Base-by-base conservation (phyloP, 371 early-diverging fungal species). In the Lichtheimia corymbifera region DNA sequence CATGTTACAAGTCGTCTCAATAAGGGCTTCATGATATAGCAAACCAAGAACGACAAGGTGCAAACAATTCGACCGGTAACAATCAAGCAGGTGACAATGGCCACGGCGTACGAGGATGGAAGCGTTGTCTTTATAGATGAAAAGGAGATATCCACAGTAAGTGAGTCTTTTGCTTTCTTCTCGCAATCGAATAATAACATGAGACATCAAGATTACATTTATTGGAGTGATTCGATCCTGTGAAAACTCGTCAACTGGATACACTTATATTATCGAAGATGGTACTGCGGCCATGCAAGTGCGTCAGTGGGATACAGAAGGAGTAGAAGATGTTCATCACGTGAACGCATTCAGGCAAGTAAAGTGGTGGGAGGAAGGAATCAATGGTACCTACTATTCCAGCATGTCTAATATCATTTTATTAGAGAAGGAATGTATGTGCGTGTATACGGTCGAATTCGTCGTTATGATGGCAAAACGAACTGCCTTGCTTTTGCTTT, bases 241-340 rank as follows among this genome's bases (percentile, higher is more conserved):
- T 14, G 64, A 61, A 42, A 71, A 73, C 47, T 80, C 79, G 45
- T 71, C 86, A 6, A 86, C 87, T 55, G 77, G 83, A 57, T 59
- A 76, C 18, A 71, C 76, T 12, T 93, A 90, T 66, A 71, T 71
- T 17, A 61, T 95, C 22, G 90, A 93, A 55, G 95, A 95, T 64
- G 93, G 93, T 11, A 89, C 93, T 14, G 91, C 89, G 17, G 62
- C 64, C 49, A 77, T 90, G n/a, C 93, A 92, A 44, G 88, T 86
- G 18, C 82, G 83, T 58, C 73, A 82, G 61, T 93, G 85, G 85
- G 27, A 35, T 35, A 35, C 35, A 35, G 35, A 35, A 35, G 35
- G 9, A 9, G 35, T 9, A 35, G 35, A 35, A 35, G 11, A 6
- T 11, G 11, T 9, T 2, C 6, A 35, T 35, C 35, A 35, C 11